Evolutionary conservation across 2,329 filamentous ascomycete species (phyloP), one percentile per base, ranked within the genome.

Genomic region (Chaetomium olivaceum): DNA sequence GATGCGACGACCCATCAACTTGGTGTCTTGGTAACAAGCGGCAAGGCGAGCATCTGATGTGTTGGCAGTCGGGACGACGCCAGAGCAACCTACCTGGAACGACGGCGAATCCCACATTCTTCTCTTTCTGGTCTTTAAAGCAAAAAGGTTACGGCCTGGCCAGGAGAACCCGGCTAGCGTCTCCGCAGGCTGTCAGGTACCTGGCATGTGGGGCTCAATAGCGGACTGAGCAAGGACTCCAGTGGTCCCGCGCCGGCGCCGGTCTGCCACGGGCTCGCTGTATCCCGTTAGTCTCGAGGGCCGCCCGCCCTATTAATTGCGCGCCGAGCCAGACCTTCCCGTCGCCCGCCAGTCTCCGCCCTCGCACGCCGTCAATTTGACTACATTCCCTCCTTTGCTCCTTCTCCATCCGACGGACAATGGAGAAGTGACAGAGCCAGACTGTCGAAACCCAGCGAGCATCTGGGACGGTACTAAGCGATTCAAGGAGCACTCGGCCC

Each of bases 161-260:
- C 60, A 50, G 64, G 60, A n/a, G 14, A 58, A 27, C 63, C 56
- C 56, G 33, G 66, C 57, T 67, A 68, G 63, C 61, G 63, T 61
- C 51, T 36, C 64, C 33, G 59, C 56, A 55, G 21, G 27, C 21
- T 23, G 29, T 31, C 46, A n/a, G 59, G 67, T 61, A 51, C 62
- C 67, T 64, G 59, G 57, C 11, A 23, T 23, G 63, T 68, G 67
- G 67, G 62, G 61, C 61, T 50, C 19, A 39, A 54, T 52, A 62
- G 58, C 61, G 48, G 58, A 19, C 63, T 57, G 48, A 58, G 58
- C 62, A 64, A 50, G 51, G 62, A 31, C 33, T 19, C 56, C 50
- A 62, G 43, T 61, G 51, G 58, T 56, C 31, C 50, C 57, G 52
- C 62, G 50, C 63, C 66, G 57, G 60, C 66, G 60, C 61, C 61